phyloP scores from a whole-genome alignment of 2,329 filamentous ascomycete genomes.

The Dactylonectria macrodidyma region DNA sequence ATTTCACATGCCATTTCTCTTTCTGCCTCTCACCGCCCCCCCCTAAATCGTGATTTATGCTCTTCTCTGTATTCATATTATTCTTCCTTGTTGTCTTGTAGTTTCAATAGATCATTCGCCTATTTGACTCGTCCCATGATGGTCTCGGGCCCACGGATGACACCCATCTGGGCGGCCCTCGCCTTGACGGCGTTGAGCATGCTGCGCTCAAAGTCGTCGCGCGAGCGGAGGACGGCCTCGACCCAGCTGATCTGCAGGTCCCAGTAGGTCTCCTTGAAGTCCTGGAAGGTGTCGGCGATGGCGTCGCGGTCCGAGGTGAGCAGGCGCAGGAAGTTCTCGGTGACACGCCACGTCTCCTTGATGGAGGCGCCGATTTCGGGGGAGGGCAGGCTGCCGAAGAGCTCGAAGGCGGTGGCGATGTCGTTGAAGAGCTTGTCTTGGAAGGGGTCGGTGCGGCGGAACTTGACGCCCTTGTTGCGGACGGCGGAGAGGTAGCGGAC shows the following conservation, averaged over 20 bases:
- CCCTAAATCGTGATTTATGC: background rate
- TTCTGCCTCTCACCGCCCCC: background rate
- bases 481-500: conserved; percentile 87
- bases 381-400: conserved; percentile 82
- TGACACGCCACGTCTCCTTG: conserved; percentile 93
- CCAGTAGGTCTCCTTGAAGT: conserved; percentile 91
- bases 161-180: conserved; percentile 86
- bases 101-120: conserved; percentile 17
- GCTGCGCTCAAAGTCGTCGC: conserved; percentile 94
- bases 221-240: conserved; percentile 86
- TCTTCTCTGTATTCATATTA: background rate
- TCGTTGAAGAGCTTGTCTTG: conserved; percentile 96
- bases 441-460: conserved; percentile 89
- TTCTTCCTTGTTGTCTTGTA: conserved; percentile 18
- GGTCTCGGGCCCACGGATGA: conserved; percentile 87
- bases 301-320: conserved; percentile 82
- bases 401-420: conserved; percentile 89
- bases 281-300: conserved; percentile 83
- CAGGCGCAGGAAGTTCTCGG: conserved; percentile 85
- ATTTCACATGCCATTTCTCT: background rate
- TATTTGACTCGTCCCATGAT: conserved; percentile 95
- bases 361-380: conserved; percentile 80
- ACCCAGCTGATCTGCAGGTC: conserved; percentile 97
- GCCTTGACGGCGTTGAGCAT: conserved; percentile 93
- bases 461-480: conserved; percentile 91